A percentile compares a stretch with the other conserved stretches of the same genome.
phyloP scores from a whole-genome alignment of 2,329 filamentous ascomycete species.

The Fonsecaea nubica region DNA sequence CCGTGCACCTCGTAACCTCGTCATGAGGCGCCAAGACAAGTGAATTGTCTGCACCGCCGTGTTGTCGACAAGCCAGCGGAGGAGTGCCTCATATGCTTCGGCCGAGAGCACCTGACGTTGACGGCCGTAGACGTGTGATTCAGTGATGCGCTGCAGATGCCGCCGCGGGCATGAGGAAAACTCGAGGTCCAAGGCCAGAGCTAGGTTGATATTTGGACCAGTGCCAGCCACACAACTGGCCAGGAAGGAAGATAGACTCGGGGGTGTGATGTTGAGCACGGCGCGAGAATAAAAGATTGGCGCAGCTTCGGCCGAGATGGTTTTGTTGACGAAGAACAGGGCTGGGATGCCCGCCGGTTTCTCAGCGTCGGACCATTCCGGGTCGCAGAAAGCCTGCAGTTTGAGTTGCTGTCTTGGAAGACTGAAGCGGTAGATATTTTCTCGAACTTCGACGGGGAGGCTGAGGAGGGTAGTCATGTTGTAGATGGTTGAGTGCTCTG shows the following conservation, averaged over 20 bases:
- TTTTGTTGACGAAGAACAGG: constrained; percentile 26
- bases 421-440: constrained; percentile 26
- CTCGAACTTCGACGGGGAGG: constrained; percentile 24
- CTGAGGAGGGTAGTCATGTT: constrained; percentile 21
- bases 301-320: constrained; percentile 28
- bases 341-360: constrained; percentile 21
- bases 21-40: constrained; percentile 30
- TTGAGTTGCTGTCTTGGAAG: constrained; percentile 26
- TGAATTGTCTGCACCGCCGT: constrained; percentile 26
- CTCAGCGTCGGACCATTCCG: constrained; percentile 12
- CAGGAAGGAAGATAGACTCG: constrained; percentile 18
- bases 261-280: constrained; percentile 28
- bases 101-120: constrained; percentile 31
- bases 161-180: constrained; percentile 16
- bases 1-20: constrained; percentile 27
- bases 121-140: constrained; percentile 26
- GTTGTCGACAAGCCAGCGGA: constrained; percentile 31
- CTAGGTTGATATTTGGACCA: constrained; percentile 19
- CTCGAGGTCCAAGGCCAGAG: constrained; percentile 13
- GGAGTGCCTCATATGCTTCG: constrained; percentile 33
- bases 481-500: neutral
- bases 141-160: constrained; percentile 25
- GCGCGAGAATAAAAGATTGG: constrained; percentile 29
- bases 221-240: constrained; percentile 7
- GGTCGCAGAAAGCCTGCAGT: constrained; percentile 27